Evolutionary conservation across 768 basidiomycete species (phyloP), one percentile per base, ranked within the genome.

Genomic region (Boletus coccyginus): DNA sequence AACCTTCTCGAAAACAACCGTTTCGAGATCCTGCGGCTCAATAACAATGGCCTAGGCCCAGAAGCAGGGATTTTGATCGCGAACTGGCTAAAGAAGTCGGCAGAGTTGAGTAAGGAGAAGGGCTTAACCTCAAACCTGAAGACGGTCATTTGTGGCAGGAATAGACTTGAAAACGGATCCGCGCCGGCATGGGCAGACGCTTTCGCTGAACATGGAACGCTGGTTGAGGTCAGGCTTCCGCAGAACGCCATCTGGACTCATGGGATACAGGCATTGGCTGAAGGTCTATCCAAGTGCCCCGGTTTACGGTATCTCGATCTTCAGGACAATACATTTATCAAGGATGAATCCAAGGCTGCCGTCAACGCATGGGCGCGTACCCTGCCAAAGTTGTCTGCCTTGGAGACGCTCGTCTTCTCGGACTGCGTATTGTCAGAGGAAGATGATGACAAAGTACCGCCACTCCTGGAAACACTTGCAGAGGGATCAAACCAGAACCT

Each of bases 221-320:
- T 99, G 33, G 77, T 77, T 50, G 92, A 97, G 61, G 88, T 98
- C 32, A 82, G 90, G 55, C 88, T 98, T 86, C 90, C 92, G n/a
- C 95, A 98, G 78, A 98, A 99, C 66, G 97, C 96, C 6, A 98
- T 99, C 64, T 81, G 94, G 60, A 92, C 92, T 86, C 87, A 88
- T 55, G 97, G 97, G 5, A 89, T 96, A 66, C 81, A 80, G 10
- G 82, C 84, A 12, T 82, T 99, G 24, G 90, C 92, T 7, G 68
- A 72, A 24, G 96, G 94, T 5, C 72, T 99, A 33, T 71, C 84
- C 13, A 78, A 85, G 53, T 89, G 87, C 69, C 74, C 78, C 3
- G 74, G 78, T 41, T 76, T 99, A 50, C 77, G 85, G 65, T 75
- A 85, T 60, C 81, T 99, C 65, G 94, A 99, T 78, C 75, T 99